These are phyloP conservation scores for Thelonectria blattea DNA, from an alignment of 2,329 filamentous ascomycete genomes.

Conservation along the genomic window DNA sequence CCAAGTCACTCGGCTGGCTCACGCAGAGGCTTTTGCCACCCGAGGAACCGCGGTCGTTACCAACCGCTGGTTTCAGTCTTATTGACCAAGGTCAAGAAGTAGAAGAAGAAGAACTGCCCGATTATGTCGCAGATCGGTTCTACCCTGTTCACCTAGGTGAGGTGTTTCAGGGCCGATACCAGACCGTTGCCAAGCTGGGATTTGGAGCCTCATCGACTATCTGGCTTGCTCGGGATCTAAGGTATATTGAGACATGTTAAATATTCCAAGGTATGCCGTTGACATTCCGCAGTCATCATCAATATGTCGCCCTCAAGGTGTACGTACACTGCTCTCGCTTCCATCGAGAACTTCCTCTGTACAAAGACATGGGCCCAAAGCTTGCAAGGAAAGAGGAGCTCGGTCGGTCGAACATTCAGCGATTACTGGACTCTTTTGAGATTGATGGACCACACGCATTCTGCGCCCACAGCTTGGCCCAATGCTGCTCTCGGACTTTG, in stretches of 20 bases:
- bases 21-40: background rate
- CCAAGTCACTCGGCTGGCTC: background rate
- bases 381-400: background rate
- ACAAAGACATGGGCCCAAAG: constrained; percentile 3
- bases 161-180: constrained; percentile 44
- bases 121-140: constrained; percentile 44
- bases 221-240: constrained; percentile 46
- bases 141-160: constrained; percentile 49
- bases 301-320: constrained; percentile 42
- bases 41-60: constrained; percentile 2
- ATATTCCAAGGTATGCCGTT: background rate
- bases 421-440: constrained; percentile 30
- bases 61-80: background rate
- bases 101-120: constrained; percentile 49
- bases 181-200: constrained; percentile 49
- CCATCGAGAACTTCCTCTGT: constrained; percentile 32
- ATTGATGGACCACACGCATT: constrained; percentile 30
- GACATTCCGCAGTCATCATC: constrained; percentile 23
- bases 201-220: constrained; percentile 50
- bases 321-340: constrained; percentile 33
- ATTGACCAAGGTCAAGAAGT: background rate
- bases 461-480: constrained; percentile 34
- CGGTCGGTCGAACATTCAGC: constrained; percentile 25
- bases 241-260: background rate
- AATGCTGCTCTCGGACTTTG: constrained; percentile 40